Percentiles rank a stretch among this genome's conserved stretches.
phyloP scores from a whole-genome alignment of 192 early-diverging fungal species.

The Bifiguratus adelaidae region DNA sequence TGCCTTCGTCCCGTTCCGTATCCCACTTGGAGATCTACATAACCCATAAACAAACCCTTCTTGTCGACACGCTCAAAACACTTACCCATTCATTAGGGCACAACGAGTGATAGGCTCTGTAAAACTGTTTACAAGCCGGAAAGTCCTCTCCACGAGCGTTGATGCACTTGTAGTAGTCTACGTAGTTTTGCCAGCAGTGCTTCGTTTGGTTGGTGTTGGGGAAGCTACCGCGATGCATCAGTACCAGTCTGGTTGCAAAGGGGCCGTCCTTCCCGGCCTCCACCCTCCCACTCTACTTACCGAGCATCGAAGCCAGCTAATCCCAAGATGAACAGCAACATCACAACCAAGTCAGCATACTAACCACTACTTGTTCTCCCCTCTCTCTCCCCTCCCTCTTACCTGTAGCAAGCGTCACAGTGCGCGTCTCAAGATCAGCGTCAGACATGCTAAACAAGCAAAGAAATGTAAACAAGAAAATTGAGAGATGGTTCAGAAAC shows the following conservation, averaged over 20 bases:
- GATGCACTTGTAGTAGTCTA: constrained; percentile 88
- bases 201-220: constrained; percentile 99
- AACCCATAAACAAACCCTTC: neutral
- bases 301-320: constrained; percentile 51
- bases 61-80: neutral
- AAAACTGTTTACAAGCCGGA: constrained; percentile 87
- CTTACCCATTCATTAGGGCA: constrained; percentile 94
- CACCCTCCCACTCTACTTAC: constrained; percentile 5
- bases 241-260: neutral
- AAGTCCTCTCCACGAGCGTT: constrained; percentile 94
- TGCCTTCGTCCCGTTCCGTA: constrained; percentile 28
- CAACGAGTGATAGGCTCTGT: constrained; percentile 67
- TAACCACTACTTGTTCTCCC: neutral
- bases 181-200: constrained; percentile 99
- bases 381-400: neutral
- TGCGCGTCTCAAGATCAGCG: constrained; percentile 4
- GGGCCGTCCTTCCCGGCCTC: neutral
- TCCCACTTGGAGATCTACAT: constrained; percentile 36
- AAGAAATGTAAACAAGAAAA: constrained; percentile 9
- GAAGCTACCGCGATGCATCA: constrained; percentile 46
- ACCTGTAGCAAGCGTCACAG: constrained; percentile 15
- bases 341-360: neutral
- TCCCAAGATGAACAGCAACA: neutral
- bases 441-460: constrained; percentile 14
- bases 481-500: too few relatives aligned